Evolutionary conservation across 129 eudicot species (phyloP).

Genomic region (Lactuca sativa): DNA sequence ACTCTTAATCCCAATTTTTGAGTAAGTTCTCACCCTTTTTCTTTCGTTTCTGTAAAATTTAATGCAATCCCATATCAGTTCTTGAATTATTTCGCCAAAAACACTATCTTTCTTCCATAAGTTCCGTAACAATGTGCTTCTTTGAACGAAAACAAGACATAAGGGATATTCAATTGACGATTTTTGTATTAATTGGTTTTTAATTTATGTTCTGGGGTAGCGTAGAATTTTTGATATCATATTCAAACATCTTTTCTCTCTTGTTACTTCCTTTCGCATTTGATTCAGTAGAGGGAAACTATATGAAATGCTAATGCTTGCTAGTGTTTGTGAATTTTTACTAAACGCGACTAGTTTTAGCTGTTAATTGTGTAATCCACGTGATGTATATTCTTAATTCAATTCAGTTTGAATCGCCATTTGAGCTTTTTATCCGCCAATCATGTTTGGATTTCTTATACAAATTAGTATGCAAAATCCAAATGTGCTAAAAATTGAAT

Average conservation of each 20-base stretch:
- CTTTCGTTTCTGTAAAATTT: background rate
- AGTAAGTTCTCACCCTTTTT: conserved; percentile 8
- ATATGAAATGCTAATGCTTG: conserved; percentile 11
- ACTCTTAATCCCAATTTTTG: background rate
- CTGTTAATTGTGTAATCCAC: background rate
- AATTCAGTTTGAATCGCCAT: background rate
- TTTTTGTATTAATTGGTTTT: background rate
- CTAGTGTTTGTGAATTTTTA: background rate
- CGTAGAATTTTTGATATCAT: background rate
- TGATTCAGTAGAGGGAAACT: conserved; percentile 21
- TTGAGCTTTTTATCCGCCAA: background rate
- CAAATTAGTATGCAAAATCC: background rate
- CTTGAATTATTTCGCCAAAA: background rate
- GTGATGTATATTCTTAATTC: background rate
- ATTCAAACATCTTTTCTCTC: background rate
- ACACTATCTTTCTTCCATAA: background rate
- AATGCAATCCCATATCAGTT: background rate
- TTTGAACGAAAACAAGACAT: background rate
- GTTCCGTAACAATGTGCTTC: background rate
- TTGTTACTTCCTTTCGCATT: background rate
- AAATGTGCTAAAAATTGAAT: background rate
- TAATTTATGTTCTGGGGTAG: background rate
- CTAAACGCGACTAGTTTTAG: conserved; percentile 2
- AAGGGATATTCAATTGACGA: background rate
- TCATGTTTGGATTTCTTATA: background rate